A percentile compares a stretch with the other conserved stretches of the same genome.
Evolutionary conservation across 2,329 filamentous ascomycete genomes (phyloP).

Genomic region (Colletotrichum sp.): DNA sequence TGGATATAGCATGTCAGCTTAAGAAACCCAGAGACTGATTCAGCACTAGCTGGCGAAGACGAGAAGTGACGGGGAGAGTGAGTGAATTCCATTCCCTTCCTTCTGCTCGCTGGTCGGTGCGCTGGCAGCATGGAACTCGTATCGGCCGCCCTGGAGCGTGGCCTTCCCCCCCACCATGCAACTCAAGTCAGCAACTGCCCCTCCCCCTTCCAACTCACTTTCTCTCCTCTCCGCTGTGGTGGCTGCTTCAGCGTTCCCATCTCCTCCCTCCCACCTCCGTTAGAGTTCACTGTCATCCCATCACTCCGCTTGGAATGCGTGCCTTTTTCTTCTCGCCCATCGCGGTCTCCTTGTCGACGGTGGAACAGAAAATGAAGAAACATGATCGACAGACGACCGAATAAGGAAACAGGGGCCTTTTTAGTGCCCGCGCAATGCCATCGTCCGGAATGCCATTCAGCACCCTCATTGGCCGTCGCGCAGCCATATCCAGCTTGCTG

Average conservation of each 20-base stretch:
- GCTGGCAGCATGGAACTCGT: not conserved
- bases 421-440: conserved; percentile 12
- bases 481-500: not conserved
- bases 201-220: not conserved
- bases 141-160: not conserved
- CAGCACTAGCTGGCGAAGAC: conserved; percentile 2
- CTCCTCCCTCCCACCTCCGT: not conserved
- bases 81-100: not conserved
- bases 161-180: not conserved
- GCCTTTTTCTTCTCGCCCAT: not conserved
- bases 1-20: not conserved
- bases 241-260: not conserved
- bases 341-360: not conserved
- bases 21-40: not conserved
- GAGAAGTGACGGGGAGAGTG: not conserved
- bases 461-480: conserved; percentile 14
- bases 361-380: not conserved
- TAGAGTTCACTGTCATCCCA: not conserved
- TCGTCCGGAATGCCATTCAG: not conserved
- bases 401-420: conserved; percentile 5
- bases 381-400: not conserved
- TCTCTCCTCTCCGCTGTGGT: not conserved
- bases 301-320: not conserved
- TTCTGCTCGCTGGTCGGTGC: not conserved
- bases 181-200: not conserved